Evolutionary conservation across 2,329 filamentous ascomycete genomes (phyloP).

Genomic region (Penicillium sp.): DNA sequence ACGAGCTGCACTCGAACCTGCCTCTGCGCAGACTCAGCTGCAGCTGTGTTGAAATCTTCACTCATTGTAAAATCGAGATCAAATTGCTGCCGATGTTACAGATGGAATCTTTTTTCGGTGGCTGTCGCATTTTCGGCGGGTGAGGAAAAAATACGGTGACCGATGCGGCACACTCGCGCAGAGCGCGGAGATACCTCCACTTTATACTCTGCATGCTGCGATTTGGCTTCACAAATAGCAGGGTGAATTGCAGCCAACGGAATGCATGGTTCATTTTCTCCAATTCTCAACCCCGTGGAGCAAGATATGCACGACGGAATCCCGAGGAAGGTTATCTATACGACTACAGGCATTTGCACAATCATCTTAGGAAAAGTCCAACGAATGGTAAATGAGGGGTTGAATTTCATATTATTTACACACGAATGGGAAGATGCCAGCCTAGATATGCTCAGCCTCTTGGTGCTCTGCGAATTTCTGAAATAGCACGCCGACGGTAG

Average conservation of each 20-base stretch:
- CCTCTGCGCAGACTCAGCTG: slow-evolving; percentile 34
- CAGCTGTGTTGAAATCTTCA: slow-evolving; percentile 19
- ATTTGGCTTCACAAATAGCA: background rate
- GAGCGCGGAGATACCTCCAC: slow-evolving; percentile 34
- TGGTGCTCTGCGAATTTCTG: slow-evolving; percentile 52
- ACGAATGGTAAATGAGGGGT: background rate
- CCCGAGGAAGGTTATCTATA: background rate
- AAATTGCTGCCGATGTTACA: slow-evolving; percentile 17
- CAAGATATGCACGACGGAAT: background rate
- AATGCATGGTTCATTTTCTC: too few species aligned
- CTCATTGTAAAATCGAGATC: slow-evolving; percentile 25
- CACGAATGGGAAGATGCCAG: background rate
- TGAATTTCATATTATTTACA: background rate
- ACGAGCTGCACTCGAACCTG: slow-evolving; percentile 59
- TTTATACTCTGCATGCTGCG: background rate
- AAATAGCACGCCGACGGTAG: slow-evolving; percentile 58
- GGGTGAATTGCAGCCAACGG: background rate
- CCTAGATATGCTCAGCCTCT: slow-evolving; percentile 13
- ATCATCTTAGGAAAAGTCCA: too few species aligned
- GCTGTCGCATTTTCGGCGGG: slow-evolving; percentile 31
- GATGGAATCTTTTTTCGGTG: slow-evolving; percentile 17
- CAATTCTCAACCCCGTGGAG: too few species aligned
- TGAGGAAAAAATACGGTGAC: slow-evolving; percentile 43
- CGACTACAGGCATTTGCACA: too few species aligned
- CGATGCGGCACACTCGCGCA: slow-evolving; percentile 44